A percentile compares a stretch with the other conserved stretches of the same genome.
Evolutionary conservation across 2,329 filamentous ascomycete genomes (phyloP).

Genomic region (Cladophialophora immunda): DNA sequence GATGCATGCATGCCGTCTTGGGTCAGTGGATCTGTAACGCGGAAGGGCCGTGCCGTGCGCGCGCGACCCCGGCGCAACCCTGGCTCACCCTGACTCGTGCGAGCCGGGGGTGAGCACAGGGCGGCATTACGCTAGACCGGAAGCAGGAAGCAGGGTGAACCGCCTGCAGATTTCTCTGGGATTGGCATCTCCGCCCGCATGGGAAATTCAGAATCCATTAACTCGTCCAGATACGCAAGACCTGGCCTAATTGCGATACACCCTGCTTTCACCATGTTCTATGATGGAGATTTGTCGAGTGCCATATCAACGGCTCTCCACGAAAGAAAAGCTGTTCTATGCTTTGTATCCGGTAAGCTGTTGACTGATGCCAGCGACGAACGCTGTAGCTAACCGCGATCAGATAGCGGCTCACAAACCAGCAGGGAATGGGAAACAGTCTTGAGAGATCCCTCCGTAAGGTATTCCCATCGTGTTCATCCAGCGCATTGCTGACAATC

Average conservation of each 20-base stretch:
- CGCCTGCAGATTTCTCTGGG: no score
- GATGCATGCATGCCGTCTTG: no score
- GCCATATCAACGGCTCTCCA: constrained; percentile 80
- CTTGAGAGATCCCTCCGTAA: constrained; percentile 58
- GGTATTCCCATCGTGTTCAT: not conserved
- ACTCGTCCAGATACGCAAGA: not conserved
- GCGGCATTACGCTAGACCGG: no score
- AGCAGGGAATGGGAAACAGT: constrained; percentile 74
- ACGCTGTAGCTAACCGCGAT: constrained; percentile 23
- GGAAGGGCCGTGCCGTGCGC: no score
- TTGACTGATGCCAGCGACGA: not conserved
- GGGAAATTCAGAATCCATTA: not conserved
- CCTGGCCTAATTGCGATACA: not conserved
- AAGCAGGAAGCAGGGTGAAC: no score
- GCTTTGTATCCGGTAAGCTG: constrained; percentile 78
- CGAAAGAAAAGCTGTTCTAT: constrained; percentile 79
- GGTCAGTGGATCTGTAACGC: no score
- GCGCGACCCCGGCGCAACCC: no score
- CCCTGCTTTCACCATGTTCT: constrained; percentile 71
- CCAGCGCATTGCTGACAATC: constrained; percentile 13
- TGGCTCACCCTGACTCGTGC: no score
- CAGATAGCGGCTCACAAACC: constrained; percentile 74
- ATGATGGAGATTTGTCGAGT: constrained; percentile 78
- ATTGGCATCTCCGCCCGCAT: not conserved
- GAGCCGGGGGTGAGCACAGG: no score